Conservation (phyloP, 306 rosid species). For the Urtica urens region DNA sequence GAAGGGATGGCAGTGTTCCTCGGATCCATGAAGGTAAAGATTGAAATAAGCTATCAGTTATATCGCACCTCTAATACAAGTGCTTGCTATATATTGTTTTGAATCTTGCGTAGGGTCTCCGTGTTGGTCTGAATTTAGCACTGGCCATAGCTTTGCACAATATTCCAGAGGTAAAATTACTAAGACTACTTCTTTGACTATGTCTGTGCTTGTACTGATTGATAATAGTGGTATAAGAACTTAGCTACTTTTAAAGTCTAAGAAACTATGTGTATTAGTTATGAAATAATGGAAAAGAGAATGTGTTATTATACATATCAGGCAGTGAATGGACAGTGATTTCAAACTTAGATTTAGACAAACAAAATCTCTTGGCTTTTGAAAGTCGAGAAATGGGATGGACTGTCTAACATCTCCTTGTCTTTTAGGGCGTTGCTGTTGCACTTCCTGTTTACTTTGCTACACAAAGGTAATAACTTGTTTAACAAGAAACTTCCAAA, state of each 20-base stretch:
- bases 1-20: conserved; percentile 99
- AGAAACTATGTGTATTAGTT: no score
- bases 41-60: not conserved
- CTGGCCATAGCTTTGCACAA: conserved; percentile 97
- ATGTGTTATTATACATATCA: no score
- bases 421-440: conserved; percentile 78
- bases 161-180: conserved; percentile 88
- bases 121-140: conserved; percentile 91
- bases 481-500: no score
- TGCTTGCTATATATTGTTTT: conserved; percentile 17
- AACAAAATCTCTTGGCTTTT: not conserved
- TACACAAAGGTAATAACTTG: conserved; percentile 63
- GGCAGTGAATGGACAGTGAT: no score
- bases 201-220: no score
- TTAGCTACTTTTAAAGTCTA: no score
- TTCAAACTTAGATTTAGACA: no score
- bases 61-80: no score
- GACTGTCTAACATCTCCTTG: conserved; percentile 4
- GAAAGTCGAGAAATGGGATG: not conserved
- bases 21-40: conserved; percentile 83
- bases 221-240: no score
- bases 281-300: no score
- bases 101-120: conserved; percentile 58
- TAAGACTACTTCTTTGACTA: no score
- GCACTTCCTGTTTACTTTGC: conserved; percentile 97